These are phyloP conservation scores for Tribonema minus DNA, from an alignment of 108 stramenopile species.

Conservation along the genomic window DNA sequence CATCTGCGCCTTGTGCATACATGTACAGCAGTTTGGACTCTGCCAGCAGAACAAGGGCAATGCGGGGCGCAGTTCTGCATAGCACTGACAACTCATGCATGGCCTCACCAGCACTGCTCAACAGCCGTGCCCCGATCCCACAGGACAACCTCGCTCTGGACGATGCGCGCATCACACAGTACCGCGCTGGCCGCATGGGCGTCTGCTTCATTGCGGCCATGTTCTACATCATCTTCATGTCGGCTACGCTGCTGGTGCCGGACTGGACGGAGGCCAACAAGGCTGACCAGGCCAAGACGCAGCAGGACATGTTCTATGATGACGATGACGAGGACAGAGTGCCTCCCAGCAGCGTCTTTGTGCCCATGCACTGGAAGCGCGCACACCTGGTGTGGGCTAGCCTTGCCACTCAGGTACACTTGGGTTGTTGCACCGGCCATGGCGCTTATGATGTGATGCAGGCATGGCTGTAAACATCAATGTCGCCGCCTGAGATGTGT, in stretches of 20 bases:
- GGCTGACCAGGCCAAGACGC: slow-evolving; percentile 4
- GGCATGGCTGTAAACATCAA: too few relatives aligned
- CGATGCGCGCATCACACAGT: slow-evolving; percentile 51
- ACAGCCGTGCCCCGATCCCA: too few relatives aligned
- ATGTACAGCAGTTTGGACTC: too few relatives aligned
- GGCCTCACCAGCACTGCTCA: too few relatives aligned
- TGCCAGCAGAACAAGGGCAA: too few relatives aligned
- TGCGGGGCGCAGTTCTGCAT: too few relatives aligned
- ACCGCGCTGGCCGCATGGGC: slow-evolving; percentile 67
- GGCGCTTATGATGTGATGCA: too few relatives aligned
- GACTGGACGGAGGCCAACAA: slow-evolving; percentile 46
- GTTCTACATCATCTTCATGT: slow-evolving; percentile 53
- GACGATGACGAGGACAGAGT: slow-evolving; percentile 55
- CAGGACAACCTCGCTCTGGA: slow-evolving; percentile 52
- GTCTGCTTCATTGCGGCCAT: slow-evolving; percentile 61
- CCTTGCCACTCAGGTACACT: neutral
- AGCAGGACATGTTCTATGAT: slow-evolving; percentile 44
- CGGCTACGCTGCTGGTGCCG: slow-evolving; percentile 54
- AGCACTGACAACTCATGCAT: too few relatives aligned
- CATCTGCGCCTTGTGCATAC: too few relatives aligned
- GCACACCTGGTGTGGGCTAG: slow-evolving; percentile 61
- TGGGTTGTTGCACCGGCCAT: too few relatives aligned
- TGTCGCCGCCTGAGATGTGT: too few relatives aligned
- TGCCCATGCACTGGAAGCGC: slow-evolving; percentile 66
- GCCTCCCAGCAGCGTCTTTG: slow-evolving; percentile 29